Conservation (phyloP, 768 basidiomycete genomes). For the Phlegmacium glaucopus region DNA sequence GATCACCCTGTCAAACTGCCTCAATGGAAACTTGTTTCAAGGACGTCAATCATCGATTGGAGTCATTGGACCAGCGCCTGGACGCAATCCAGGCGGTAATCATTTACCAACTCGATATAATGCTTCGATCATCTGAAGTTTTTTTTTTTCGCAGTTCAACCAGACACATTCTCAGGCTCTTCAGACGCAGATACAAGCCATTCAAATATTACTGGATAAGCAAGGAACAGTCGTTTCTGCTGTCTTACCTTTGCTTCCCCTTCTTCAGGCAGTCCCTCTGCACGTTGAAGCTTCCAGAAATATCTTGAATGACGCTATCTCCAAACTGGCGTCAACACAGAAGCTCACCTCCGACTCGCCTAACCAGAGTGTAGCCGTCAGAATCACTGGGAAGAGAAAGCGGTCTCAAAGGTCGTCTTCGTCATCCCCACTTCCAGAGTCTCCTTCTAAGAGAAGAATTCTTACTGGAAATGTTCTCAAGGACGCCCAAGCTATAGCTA, state of each 20-base stretch:
- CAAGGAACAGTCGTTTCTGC: conserved; percentile 53
- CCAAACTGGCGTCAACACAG: neutral
- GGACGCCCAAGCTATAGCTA: too few species aligned
- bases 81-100: conserved; percentile 53
- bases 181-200: conserved; percentile 50
- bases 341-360: too few species aligned
- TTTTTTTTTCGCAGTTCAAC: conserved; percentile 33
- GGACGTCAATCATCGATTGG: conserved; percentile 38
- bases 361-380: too few species aligned
- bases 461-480: neutral
- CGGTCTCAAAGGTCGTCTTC: neutral
- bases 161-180: conserved; percentile 43
- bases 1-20: conserved; percentile 49
- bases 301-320: conserved; percentile 26
- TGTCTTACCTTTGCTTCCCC: conserved; percentile 56
- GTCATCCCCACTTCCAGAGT: neutral
- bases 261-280: conserved; percentile 55
- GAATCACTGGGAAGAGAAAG: neutral
- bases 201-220: conserved; percentile 62
- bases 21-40: conserved; percentile 38
- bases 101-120: neutral
- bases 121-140: neutral
- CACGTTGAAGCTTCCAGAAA: conserved; percentile 47
- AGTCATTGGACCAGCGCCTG: conserved; percentile 49
- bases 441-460: neutral